These are phyloP conservation scores for Globisporangium nagaii DNA, from an alignment of 352 stramenopile genomes.

Conservation along the genomic window DNA sequence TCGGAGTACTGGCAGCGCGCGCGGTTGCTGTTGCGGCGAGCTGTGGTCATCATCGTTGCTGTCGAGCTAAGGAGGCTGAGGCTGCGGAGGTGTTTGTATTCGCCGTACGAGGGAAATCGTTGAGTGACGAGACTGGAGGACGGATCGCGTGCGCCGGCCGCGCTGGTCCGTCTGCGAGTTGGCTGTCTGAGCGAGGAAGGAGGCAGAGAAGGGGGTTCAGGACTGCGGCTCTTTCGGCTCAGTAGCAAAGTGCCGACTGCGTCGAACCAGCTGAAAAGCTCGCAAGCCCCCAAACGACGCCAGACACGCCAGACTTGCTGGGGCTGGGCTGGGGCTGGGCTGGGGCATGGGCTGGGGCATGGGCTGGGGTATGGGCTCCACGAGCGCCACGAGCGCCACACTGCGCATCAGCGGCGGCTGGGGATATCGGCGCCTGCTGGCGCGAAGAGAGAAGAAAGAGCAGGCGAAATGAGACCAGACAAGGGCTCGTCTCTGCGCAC, in stretches of 20 bases:
- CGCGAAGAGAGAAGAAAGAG: slow-evolving; percentile 7
- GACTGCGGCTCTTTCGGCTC: slow-evolving; percentile 5
- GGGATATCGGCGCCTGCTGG: too few species aligned
- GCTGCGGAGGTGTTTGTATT: slow-evolving; percentile 26
- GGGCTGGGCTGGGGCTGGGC: too few species aligned
- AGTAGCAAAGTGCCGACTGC: neutral
- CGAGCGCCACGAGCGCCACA: neutral
- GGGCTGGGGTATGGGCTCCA: too few species aligned
- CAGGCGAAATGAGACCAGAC: slow-evolving; percentile 5
- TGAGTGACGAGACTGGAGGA: slow-evolving; percentile 20
- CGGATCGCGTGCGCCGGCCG: neutral
- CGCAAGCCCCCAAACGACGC: neutral
- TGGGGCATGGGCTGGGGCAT: too few species aligned
- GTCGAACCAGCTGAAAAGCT: slow-evolving; percentile 1
- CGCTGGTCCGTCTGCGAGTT: neutral
- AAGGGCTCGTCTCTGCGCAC: neutral
- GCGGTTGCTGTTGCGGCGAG: slow-evolving; percentile 60
- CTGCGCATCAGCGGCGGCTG: neutral
- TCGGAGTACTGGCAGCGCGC: slow-evolving; percentile 61
- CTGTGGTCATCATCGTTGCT: slow-evolving; percentile 18
- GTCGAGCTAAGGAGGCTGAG: too few species aligned
- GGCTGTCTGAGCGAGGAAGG: neutral
- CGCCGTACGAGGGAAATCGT: slow-evolving; percentile 23
- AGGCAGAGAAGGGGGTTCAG: slow-evolving; percentile 15
- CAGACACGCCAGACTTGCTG: too few species aligned